Evolutionary conservation across 1,139 yeast species (phyloP), one percentile per base, ranked within the genome.

Genomic region (Blastobotrys proliferans): DNA sequence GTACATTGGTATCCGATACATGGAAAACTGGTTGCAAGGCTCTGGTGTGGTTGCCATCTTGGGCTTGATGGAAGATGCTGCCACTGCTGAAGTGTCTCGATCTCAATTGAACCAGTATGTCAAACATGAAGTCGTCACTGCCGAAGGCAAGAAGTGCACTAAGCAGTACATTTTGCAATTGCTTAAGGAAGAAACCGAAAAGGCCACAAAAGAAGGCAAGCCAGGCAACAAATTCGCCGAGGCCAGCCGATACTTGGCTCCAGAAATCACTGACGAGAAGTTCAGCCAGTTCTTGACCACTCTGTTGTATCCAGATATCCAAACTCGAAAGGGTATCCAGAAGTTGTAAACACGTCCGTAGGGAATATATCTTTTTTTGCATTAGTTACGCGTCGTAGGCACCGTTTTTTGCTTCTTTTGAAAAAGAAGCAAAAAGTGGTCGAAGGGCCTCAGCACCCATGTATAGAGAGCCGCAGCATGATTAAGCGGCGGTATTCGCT

Each of bases 41-140:
- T 67, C 78, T 52, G 92, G 92, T 19, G 81, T 88, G 69, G 88
- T 83, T 48, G 90, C 94, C 56, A 82, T 83, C 66, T 81, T 83
- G 71, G 80, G 75, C 64, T 72, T 83, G 67, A 83, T 83, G 94
- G 94, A 83, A 68, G 92, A 83, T 59, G 92, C 92, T 43, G 92
- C 92, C 39, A 83, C 92, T 46, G 92, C 92, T 43, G 94, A 83
- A 65, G 92, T 83, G 31, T 82, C 90, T 26, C 79, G 94, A 64
- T 77, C 86, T 31, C 88, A 82, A 67, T 74, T 83, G 56, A 80
- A 84, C 78, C 90, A 83, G 65, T 83, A 92, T 92, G 87, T 83
- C 50, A 79, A 79, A 53, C 92, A 83, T 62, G 81, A 81, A 45
- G 79, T 77, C 43, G 67, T 65, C 53, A 81, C 90, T 40, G 76